phyloP scores from a whole-genome alignment of 2,329 filamentous ascomycete genomes.

The Sarocladium oryzae region DNA sequence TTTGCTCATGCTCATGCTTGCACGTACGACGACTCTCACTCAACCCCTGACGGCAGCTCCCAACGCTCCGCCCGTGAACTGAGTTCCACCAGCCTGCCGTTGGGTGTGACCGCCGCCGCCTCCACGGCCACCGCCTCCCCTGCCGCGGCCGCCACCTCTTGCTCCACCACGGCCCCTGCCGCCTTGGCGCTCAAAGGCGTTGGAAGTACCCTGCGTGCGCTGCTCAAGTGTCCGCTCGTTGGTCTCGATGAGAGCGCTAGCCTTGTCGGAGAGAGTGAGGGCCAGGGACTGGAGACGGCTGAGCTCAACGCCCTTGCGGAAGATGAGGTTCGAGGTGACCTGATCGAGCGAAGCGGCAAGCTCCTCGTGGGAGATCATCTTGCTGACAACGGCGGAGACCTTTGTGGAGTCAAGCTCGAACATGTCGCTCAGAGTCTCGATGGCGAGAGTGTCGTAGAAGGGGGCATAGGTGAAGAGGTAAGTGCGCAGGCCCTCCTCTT shows the following conservation, averaged over 20 bases:
- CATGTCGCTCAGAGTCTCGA: conserved; percentile 82
- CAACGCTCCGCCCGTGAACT: conserved; percentile 76
- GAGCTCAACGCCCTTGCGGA: conserved; percentile 98
- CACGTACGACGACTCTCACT: not conserved
- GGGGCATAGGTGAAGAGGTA: conserved; percentile 99
- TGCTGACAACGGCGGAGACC: conserved; percentile 90
- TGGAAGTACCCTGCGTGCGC: conserved; percentile 89
- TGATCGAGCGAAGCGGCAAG: conserved; percentile 94
- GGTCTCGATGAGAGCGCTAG: conserved; percentile 87
- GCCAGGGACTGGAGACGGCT: conserved; percentile 93
- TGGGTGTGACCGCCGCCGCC: conserved; percentile 44
- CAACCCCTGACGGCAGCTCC: conserved; percentile 60
- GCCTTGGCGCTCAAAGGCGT: conserved; percentile 90
- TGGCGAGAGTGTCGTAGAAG: conserved; percentile 94
- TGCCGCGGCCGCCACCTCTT: conserved; percentile 56
- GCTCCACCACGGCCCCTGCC: conserved; percentile 64
- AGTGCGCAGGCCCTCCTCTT: conserved; percentile 94
- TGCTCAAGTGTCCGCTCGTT: conserved; percentile 98
- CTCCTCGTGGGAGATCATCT: conserved; percentile 99
- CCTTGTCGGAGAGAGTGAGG: conserved; percentile 91
- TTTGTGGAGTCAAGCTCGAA: conserved; percentile 90
- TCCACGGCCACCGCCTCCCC: conserved; percentile 54
- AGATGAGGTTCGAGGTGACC: conserved; percentile 94
- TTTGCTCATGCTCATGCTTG: not conserved
- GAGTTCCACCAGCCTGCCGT: conserved; percentile 65